A percentile compares a stretch with the other conserved stretches of the same genome.
phyloP scores from a whole-genome alignment of 2,329 filamentous ascomycete species.

The Anthostomella pinea region DNA sequence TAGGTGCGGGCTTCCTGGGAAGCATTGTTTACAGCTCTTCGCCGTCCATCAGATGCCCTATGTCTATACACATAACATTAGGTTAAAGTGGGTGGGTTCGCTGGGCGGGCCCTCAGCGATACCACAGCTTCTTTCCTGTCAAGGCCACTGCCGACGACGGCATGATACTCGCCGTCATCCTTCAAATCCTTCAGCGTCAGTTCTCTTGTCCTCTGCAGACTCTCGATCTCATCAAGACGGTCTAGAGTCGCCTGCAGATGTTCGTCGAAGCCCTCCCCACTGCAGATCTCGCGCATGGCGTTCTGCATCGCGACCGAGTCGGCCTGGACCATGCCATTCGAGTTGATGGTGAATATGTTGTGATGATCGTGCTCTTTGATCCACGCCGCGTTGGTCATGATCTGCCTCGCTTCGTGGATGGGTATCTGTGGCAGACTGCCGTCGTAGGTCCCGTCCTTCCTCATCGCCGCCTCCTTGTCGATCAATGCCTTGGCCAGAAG shows the following conservation, averaged over 20 bases:
- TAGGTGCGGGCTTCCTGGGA: too few relatives aligned
- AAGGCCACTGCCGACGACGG: constrained; percentile 5
- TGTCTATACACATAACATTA: too few relatives aligned
- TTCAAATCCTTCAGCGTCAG: constrained; percentile 49
- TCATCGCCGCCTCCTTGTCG: constrained; percentile 41
- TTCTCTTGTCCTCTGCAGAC: constrained; percentile 52
- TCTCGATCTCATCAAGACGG: constrained; percentile 52
- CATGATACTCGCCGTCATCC: constrained; percentile 16
- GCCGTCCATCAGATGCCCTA: too few relatives aligned
- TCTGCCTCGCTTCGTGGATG: constrained; percentile 45
- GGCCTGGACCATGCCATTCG: constrained; percentile 52
- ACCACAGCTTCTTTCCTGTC: constrained; percentile 2
- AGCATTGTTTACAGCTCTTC: too few relatives aligned
- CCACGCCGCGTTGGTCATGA: constrained; percentile 57
- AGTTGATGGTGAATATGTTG: constrained; percentile 57
- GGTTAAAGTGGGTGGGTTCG: too few relatives aligned
- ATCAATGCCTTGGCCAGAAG: constrained; percentile 56
- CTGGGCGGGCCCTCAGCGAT: not conserved
- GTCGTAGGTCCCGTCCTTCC: constrained; percentile 15
- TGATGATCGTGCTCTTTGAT: constrained; percentile 55
- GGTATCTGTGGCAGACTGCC: constrained; percentile 51
- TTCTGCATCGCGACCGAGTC: constrained; percentile 58
- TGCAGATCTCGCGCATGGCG: constrained; percentile 53
- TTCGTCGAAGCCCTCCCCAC: constrained; percentile 48
- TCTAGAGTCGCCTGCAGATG: constrained; percentile 51